Evolutionary conservation across 2,329 filamentous ascomycete species (phyloP).

Genomic region (Exserohilum turcica): DNA sequence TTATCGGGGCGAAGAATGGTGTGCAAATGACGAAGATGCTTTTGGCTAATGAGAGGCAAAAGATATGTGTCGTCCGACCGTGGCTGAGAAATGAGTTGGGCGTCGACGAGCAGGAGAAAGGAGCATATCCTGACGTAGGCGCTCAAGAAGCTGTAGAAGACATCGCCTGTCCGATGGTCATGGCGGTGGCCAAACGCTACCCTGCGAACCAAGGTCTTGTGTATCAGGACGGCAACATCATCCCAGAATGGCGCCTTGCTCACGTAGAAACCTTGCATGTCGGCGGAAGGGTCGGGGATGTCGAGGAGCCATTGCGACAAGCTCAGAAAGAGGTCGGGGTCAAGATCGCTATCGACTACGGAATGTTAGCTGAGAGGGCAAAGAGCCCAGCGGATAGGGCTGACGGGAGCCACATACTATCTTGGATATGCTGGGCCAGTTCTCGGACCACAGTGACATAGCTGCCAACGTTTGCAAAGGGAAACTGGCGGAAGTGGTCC

Average conservation of each 20-base stretch:
- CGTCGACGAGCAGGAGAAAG: conserved; percentile 34
- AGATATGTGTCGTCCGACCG: conserved; percentile 23
- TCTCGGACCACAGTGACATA: conserved; percentile 28
- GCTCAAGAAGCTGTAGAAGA: conserved; percentile 35
- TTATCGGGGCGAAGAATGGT: conserved; percentile 34
- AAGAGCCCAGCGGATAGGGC: background rate
- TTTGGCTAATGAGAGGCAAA: conserved; percentile 31
- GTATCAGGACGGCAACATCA: conserved; percentile 37
- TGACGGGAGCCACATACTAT: conserved; percentile 20
- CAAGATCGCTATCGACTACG: conserved; percentile 23
- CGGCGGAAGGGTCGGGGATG: conserved; percentile 29
- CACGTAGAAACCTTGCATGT: conserved; percentile 33
- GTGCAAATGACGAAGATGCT: conserved; percentile 35
- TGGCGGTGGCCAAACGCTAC: conserved; percentile 37
- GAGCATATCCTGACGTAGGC: conserved; percentile 38
- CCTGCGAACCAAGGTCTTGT: conserved; percentile 36
- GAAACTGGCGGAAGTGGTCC: conserved; percentile 41
- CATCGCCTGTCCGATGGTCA: conserved; percentile 29
- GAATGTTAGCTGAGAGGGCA: conserved; percentile 24
- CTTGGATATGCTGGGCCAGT: conserved; percentile 34
- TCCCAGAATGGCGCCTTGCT: conserved; percentile 42
- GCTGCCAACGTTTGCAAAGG: conserved; percentile 27
- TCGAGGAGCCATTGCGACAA: conserved; percentile 37
- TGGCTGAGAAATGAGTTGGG: conserved; percentile 24
- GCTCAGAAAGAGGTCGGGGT: conserved; percentile 30